Base-by-base conservation (phyloP, 805 yeast species). In the Yueomyces sinensis region DNA sequence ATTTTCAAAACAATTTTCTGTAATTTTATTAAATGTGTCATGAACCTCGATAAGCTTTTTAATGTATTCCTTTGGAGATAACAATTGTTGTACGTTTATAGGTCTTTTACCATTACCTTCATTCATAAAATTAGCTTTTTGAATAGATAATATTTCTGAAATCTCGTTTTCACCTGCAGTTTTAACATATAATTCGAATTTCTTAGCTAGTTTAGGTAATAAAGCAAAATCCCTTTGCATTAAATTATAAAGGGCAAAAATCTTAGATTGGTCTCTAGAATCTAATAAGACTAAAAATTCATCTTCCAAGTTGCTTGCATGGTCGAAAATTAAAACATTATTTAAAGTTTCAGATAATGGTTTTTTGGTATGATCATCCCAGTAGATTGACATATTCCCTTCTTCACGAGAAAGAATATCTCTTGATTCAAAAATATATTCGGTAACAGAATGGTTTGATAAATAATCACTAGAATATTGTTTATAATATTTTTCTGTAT, bases 381-480 rank as follows among this genome's bases (percentile, higher is more conserved):
- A 69, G 49, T 81, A 79, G 53, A 78, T 70, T 37, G 75, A 76
- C 41, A 89, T 76, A 29, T 91, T 69, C 31, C 76, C 69, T 41
- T 80, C 74, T 59, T 91, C 98, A 53, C 86, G 95, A 27, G 70
- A 71, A 33, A 93, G 71, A 41, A 96, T 69, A 35, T 71, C 68
- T 46, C 82, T 86, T 28, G 95, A 94, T 54, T 79, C 82, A 40
- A 71, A 74, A 72, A 91, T 76, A 61, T 91, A 91, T 49, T 84
- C 94, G 17, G 87, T 89, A 32, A 89, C 89, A 43, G 84, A 80
- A 55, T 86, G 81, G 22, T 72, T 70, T 3, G 68, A 59, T 39
- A 91, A 63, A 52, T 76, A 86, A 30, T 65, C 66, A 14, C 62
- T 59, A 28, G 91, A 75, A 57, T 86, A 95, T 30, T 63, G 63